These are phyloP conservation scores for Echinosophora koreensis DNA, from an alignment of 306 rosid species.

Conservation along the genomic window DNA sequence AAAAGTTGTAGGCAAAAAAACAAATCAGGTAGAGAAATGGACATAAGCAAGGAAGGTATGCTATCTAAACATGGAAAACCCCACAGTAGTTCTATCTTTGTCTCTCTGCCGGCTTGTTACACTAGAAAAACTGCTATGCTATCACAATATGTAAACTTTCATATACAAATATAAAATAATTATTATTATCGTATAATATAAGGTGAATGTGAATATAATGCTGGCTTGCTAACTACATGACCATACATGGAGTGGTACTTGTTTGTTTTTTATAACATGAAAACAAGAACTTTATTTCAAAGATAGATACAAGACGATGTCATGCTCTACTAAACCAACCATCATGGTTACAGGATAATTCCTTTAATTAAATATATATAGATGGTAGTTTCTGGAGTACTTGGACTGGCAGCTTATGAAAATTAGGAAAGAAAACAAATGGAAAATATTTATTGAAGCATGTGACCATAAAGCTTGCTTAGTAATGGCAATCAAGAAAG, in stretches of 20 bases:
- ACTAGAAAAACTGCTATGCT: slow-evolving; percentile 36
- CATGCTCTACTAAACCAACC: too few relatives aligned
- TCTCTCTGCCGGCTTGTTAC: slow-evolving; percentile 72
- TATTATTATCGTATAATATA: slow-evolving; percentile 40
- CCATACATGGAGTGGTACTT: slow-evolving; percentile 28
- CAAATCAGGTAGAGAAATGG: slow-evolving; percentile 28
- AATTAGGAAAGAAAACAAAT: neutral
- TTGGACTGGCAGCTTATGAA: slow-evolving; percentile 4
- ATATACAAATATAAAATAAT: slow-evolving; percentile 38
- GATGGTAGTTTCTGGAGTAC: neutral
- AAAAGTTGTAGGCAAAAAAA: neutral
- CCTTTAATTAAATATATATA: too few relatives aligned
- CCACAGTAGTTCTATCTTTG: slow-evolving; percentile 55
- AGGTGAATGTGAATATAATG: slow-evolving; percentile 32
- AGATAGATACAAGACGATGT: slow-evolving; percentile 42
- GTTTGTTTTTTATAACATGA: slow-evolving; percentile 29
- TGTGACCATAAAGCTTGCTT: slow-evolving; percentile 15
- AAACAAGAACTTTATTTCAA: slow-evolving; percentile 46
- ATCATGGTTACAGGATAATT: too few relatives aligned
- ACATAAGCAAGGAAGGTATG: slow-evolving; percentile 14
- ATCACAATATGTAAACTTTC: slow-evolving; percentile 45
- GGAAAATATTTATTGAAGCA: slow-evolving; percentile 41
- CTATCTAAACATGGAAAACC: slow-evolving; percentile 49
- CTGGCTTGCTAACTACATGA: slow-evolving; percentile 55
- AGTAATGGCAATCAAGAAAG: slow-evolving; percentile 26